Evolutionary conservation across 169 alveolate species (phyloP), one percentile per base, ranked within the genome.

Genomic region (Cryptosporidium xiaoi): DNA sequence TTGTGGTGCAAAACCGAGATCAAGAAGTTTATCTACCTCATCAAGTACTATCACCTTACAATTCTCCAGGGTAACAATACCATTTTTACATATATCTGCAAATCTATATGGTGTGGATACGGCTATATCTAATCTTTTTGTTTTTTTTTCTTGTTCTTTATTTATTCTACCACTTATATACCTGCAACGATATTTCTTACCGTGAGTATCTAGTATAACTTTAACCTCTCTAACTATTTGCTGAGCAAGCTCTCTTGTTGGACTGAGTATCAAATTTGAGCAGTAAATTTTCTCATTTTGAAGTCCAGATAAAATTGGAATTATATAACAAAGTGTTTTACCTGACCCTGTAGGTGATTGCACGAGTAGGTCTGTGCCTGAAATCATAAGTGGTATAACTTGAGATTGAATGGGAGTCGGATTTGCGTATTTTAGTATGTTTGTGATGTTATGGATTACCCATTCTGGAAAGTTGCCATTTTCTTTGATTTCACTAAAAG

Each of bases 291-390:
- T 77, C 18, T 77, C 87, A n/a, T 24, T 77, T 5, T 31, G 31
- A 24, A 77, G 36, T 62, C 71, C 50, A 40, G 55, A 55, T 13
- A 96, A 82, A n/a, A 96, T 71, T 10, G 99, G 99, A 36, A 95
- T 85, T 51, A 96, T 90, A 92, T 95, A 96, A 18, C 97, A 92
- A 66, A 96, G 67, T 6, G 98, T 95, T 91, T 96, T 96, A 36
- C 99, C 99, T 24, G 96, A 90, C 0, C 98, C 98, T 13, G 99
- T 95, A 69, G 95, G 96, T 24, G 97, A 94, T 64, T 92, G 82
- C 20, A 94, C 96, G 36, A 95, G 90, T 36, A 94, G 84, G 84
- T 92, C 92, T 55, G 91, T 91, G 34, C 93, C 92, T 46, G 92
- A 77, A 56, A 92, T 90, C 36, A 94, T 64, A 60, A 93, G 77